Evolutionary conservation across 1,284 basidiomycete genomes (phyloP).

Genomic region (Meira nashicola): DNA sequence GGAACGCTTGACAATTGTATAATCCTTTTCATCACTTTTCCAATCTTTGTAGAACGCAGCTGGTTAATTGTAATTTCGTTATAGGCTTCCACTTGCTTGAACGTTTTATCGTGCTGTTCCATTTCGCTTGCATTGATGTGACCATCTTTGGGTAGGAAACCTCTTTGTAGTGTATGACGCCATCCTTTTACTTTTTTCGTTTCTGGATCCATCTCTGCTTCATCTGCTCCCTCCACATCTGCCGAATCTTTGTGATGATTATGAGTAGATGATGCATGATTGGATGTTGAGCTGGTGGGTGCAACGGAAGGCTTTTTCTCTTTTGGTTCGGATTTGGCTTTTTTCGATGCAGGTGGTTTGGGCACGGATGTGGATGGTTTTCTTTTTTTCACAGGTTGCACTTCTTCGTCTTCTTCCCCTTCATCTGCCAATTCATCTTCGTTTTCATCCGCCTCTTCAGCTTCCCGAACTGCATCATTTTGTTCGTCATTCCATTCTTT

Average conservation of each 20-base stretch:
- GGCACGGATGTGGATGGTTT: neutral
- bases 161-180: constrained; percentile 14
- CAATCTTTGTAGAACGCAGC: constrained; percentile 4
- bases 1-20: constrained; percentile 3
- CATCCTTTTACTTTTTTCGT: constrained; percentile 9
- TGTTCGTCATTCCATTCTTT: constrained; percentile 21
- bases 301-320: neutral
- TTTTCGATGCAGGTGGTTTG: neutral
- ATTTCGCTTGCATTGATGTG: constrained; percentile 2
- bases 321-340: neutral
- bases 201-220: constrained; percentile 12
- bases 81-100: constrained; percentile 3
- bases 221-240: constrained; percentile 5
- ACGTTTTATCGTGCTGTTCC: neutral
- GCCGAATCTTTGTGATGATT: neutral
- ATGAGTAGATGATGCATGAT: neutral
- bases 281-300: neutral
- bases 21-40: constrained; percentile 7
- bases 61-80: neutral
- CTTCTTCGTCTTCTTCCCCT: constrained; percentile 13
- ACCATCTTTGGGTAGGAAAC: constrained; percentile 11
- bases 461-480: constrained; percentile 14
- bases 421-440: constrained; percentile 9
- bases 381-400: neutral
- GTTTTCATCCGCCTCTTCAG: constrained; percentile 6